phyloP scores from a whole-genome alignment of 192 early-diverging fungal species.

The Physocladia obscura region DNA sequence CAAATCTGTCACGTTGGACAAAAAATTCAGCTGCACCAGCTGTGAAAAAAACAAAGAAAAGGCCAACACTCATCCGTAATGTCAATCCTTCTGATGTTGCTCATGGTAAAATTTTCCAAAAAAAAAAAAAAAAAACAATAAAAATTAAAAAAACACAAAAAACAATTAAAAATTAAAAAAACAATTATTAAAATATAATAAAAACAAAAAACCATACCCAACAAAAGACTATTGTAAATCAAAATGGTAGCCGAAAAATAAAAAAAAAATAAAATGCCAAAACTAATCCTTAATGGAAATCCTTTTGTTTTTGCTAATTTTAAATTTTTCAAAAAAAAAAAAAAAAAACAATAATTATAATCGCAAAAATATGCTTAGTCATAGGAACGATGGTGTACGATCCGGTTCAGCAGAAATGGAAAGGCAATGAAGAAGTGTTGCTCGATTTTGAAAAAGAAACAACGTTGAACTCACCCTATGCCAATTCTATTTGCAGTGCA shows the following conservation, averaged over 20 bases:
- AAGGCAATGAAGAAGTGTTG: conserved; percentile 50
- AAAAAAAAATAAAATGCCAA: neutral
- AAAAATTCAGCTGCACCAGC: neutral
- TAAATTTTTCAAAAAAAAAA: neutral
- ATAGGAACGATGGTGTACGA: conserved; percentile 53
- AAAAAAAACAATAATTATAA: too few species aligned
- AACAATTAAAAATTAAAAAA: too few species aligned
- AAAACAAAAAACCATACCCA: too few species aligned
- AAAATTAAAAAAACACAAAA: too few species aligned
- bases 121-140: too few species aligned
- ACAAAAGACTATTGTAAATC: too few species aligned
- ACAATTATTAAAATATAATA: too few species aligned
- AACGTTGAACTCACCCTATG: neutral
- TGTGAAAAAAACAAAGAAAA: conserved; percentile 31
- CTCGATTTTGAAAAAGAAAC: conserved; percentile 41
- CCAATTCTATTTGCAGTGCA: too few species aligned
- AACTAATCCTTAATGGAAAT: too few species aligned
- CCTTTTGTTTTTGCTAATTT: neutral
- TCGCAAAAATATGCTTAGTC: conserved; percentile 17
- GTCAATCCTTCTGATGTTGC: conserved; percentile 32
- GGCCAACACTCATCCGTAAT: conserved; percentile 47
- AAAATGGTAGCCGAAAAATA: too few species aligned
- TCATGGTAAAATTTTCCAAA: conserved; percentile 36
- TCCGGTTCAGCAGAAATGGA: conserved; percentile 48
- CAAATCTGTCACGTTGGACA: conserved; percentile 19